phyloP scores from a whole-genome alignment of 2,329 filamentous ascomycete genomes.

The Cytospora chrysosperma region DNA sequence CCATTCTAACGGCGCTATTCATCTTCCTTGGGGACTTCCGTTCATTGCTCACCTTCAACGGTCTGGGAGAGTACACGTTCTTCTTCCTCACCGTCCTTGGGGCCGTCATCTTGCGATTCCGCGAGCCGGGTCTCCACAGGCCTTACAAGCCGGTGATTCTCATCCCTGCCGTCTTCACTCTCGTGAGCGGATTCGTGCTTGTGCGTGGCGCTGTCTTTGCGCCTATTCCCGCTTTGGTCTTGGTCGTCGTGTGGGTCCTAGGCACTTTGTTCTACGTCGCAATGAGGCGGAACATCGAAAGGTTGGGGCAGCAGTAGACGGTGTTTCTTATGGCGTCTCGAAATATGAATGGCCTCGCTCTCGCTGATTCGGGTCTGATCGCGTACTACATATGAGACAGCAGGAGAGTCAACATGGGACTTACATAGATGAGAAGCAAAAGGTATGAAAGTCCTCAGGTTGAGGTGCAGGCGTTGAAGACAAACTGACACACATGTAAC shows the following conservation, averaged over 20 bases:
- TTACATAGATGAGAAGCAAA: not conserved
- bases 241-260: constrained; percentile 51
- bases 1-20: constrained; percentile 52
- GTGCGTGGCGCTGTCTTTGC: constrained; percentile 59
- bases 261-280: constrained; percentile 46
- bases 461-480: no score
- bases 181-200: constrained; percentile 61
- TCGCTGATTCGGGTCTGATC: not conserved
- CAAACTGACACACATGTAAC: no score
- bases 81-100: constrained; percentile 63
- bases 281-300: not conserved
- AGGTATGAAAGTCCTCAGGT: no score
- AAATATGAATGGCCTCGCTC: not conserved
- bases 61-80: constrained; percentile 60
- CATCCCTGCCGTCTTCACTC: constrained; percentile 52
- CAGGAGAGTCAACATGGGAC: not conserved
- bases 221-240: constrained; percentile 50
- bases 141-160: constrained; percentile 55
- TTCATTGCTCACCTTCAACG: constrained; percentile 59
- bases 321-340: not conserved
- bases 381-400: no score
- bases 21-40: constrained; percentile 62
- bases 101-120: constrained; percentile 54
- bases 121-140: constrained; percentile 53
- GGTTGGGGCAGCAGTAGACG: not conserved